Evolutionary conservation across 139 green algal genomes (phyloP), one percentile per base, ranked within the genome.

Genomic region (Coccomyxa sp.): DNA sequence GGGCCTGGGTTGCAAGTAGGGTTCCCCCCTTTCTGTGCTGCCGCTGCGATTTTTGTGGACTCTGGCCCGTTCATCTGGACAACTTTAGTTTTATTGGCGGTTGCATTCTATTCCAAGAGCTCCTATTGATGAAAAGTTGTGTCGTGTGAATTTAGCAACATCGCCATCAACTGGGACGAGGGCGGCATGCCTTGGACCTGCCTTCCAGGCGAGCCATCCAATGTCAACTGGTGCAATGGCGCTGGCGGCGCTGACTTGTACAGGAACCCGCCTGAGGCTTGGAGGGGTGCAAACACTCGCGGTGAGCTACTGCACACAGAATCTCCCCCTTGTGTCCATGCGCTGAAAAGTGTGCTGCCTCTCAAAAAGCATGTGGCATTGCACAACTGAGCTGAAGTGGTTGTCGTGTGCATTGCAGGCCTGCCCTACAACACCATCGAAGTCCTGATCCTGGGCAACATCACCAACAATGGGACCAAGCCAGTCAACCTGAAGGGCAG

Each of bases 381-480:
- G 63, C 63, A 71, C 21, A 25, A 1, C 10, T 71, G 63, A 28
- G 18, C 63, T 71, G 18, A 71, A 1, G 18, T 9, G 4, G 63
- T 71, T 71, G 4, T 71, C 4, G 4, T 68, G 60, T 77, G 23
- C 23, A 38, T 30, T 59, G 76, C 76, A 80, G 76, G 32, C 16
- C 76, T 80, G 76, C 76, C 76, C 13, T 80, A 80, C 76, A 80
- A 80, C 76, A 32, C 76, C 31, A 60, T 80, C 1, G 76, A 80
- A 32, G 32, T 80, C 23, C 76, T 80, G 30, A 59, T 80, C 14
- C 76, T 80, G 76, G 76, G 76, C 76, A 80, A 80, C 76, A 28
- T 80, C 23, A 80, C 76, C 76, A 80, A 80, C 76, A 66, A 58
- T 3, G 76, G 76, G 30, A 63, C 76, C 76, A 80, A 30, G 31